Conservation (phyloP, 768 basidiomycete genomes). For the Multifurca ochricompacta region DNA sequence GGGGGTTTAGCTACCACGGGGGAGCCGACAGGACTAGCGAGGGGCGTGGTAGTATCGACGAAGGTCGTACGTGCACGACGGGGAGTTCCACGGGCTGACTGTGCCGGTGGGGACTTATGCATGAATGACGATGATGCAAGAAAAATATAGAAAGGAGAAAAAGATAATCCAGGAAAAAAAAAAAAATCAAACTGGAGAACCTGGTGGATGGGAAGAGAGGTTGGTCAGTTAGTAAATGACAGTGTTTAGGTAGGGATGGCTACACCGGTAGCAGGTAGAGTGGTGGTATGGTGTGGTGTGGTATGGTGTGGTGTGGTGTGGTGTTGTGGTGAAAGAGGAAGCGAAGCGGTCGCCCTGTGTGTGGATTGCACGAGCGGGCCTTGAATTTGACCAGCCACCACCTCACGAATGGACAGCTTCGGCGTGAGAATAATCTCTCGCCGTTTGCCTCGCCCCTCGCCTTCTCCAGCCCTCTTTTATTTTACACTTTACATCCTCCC, state of each 20-base stretch:
- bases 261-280: too few species aligned
- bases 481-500: neutral
- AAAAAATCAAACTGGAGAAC: neutral
- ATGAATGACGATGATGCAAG: slow-evolving; percentile 3
- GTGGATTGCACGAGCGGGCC: slow-evolving; percentile 21
- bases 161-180: neutral
- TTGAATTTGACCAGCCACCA: slow-evolving; percentile 24
- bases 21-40: slow-evolving; percentile 8
- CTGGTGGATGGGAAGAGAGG: neutral
- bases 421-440: slow-evolving; percentile 18
- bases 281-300: too few species aligned
- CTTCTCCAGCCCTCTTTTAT: slow-evolving; percentile 3
- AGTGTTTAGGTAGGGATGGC: neutral
- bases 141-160: neutral
- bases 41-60: slow-evolving; percentile 18
- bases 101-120: slow-evolving; percentile 17
- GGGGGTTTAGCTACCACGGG: slow-evolving; percentile 34
- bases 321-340: slow-evolving; percentile 19
- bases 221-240: slow-evolving; percentile 1
- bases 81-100: slow-evolving; percentile 20
- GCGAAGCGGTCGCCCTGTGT: slow-evolving; percentile 17
- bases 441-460: slow-evolving; percentile 18
- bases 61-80: slow-evolving; percentile 18
- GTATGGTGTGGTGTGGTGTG: too few species aligned
- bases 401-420: slow-evolving; percentile 21